Evolutionary conservation across 2,329 filamentous ascomycete species (phyloP), one percentile per base, ranked within the genome.

Genomic region (Incumbomyces lentus): DNA sequence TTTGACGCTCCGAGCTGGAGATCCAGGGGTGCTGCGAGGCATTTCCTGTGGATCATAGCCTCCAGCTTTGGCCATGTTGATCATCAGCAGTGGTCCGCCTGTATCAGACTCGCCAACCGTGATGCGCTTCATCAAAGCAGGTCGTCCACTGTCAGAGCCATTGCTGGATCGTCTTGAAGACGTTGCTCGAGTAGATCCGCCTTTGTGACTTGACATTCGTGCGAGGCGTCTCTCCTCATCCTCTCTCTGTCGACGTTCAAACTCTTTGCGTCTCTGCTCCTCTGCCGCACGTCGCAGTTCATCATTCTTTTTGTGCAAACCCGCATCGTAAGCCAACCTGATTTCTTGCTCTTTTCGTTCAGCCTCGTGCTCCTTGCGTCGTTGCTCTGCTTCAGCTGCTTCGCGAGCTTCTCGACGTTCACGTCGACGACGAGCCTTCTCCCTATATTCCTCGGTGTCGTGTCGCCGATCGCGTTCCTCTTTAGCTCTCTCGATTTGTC

Each of bases 31-130:
- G 34, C 32, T 38, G 17, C 34, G 33, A 5, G 42, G 42, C 22
- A 37, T 14, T 26, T 45, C 34, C 22, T 37, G 42, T n/a, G 42
- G 34, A 34, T 33, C 44, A 16, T 40, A 40, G 8, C 44, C 44
- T n/a, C 40, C 46, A 29, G 46, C 40, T 31, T 48, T 48, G 37
- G 39, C 48, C 35, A 58, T 57, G 45, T 67, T 67, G 14, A 68
- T 52, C 43, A 59, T 63, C 31, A 68, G 56, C 13, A 67, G 55
- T n/a, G 62, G 65, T 1, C 59, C 61, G 26, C 62, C 61, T 14
- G 62, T 65, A 42, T 68, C 62, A 4, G 65, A 67, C 35, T 66
- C 59, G n/a, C 64, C 68, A 13, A 60, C 60, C 13, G 60, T 62
- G 56, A 68, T 62, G 22, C 45, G 51, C 36, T 53, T 59, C 44